Conservation (phyloP, 192 early-diverging fungal species). For the Coemansia aciculifera region DNA sequence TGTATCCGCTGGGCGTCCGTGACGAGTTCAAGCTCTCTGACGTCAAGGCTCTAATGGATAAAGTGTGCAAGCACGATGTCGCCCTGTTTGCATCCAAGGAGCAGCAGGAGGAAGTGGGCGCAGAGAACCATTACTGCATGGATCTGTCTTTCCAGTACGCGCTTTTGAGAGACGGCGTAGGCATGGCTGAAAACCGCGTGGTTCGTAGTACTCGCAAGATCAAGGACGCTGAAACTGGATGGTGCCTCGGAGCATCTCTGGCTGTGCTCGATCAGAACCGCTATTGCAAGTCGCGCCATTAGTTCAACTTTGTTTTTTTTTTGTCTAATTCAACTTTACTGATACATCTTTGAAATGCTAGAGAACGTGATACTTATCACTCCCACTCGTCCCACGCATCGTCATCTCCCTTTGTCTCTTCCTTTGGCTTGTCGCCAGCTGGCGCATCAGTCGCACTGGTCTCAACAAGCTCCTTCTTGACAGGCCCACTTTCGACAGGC, state of each 20-base stretch:
- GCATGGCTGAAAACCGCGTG: slow-evolving; percentile 65
- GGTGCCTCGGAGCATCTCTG: slow-evolving; percentile 93
- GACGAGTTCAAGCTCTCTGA: slow-evolving; percentile 72
- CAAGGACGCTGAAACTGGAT: slow-evolving; percentile 88
- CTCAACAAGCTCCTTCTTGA: background rate
- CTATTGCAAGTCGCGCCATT: slow-evolving; percentile 32
- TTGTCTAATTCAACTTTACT: background rate
- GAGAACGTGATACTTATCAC: slow-evolving; percentile 9
- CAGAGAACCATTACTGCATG: slow-evolving; percentile 79
- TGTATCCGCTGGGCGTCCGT: slow-evolving; percentile 68
- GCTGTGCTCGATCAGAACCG: slow-evolving; percentile 67
- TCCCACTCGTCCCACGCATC: slow-evolving; percentile 55
- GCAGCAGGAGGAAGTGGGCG: slow-evolving; percentile 53
- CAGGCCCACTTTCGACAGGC: background rate
- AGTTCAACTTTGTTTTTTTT: background rate
- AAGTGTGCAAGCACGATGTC: slow-evolving; percentile 62
- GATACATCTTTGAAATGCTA: background rate
- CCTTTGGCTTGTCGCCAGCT: slow-evolving; percentile 9
- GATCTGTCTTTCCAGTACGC: slow-evolving; percentile 87
- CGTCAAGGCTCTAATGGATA: slow-evolving; percentile 64
- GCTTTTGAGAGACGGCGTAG: slow-evolving; percentile 82
- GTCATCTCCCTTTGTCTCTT: slow-evolving; percentile 18
- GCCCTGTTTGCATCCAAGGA: slow-evolving; percentile 58
- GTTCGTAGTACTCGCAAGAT: slow-evolving; percentile 91
- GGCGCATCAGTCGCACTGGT: background rate